phyloP scores from a whole-genome alignment of 1,284 basidiomycete genomes.

The Puccinia hordei region DNA sequence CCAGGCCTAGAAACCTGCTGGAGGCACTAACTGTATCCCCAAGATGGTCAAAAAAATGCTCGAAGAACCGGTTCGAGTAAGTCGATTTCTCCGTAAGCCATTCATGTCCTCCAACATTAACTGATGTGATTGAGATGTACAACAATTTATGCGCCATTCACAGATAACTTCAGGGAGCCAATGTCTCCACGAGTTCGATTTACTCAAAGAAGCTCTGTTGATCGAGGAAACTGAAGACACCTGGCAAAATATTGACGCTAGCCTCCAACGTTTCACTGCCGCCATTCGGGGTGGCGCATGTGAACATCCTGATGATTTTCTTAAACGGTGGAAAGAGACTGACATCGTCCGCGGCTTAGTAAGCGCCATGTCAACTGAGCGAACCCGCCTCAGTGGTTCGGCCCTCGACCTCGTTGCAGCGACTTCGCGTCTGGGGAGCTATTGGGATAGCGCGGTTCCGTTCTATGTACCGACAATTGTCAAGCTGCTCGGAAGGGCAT shows the following conservation, averaged over 20 bases:
- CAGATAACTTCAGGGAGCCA: slow-evolving; percentile 36
- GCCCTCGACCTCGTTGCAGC: slow-evolving; percentile 69
- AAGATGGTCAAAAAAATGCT: slow-evolving; percentile 31
- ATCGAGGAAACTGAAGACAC: slow-evolving; percentile 76
- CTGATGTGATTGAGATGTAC: neutral
- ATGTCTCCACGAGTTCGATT: slow-evolving; percentile 60
- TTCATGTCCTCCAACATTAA: neutral
- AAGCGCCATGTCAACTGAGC: slow-evolving; percentile 67
- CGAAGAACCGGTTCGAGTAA: slow-evolving; percentile 25
- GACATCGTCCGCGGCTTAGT: slow-evolving; percentile 39
- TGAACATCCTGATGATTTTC: slow-evolving; percentile 66
- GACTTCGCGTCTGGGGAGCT: slow-evolving; percentile 66
- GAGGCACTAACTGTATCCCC: neutral
- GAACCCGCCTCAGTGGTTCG: slow-evolving; percentile 72
- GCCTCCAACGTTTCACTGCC: slow-evolving; percentile 65
- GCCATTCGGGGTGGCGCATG: slow-evolving; percentile 67
- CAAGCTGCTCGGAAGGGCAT: slow-evolving; percentile 71
- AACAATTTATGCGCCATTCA: neutral
- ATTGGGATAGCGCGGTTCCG: slow-evolving; percentile 71
- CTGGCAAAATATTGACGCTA: slow-evolving; percentile 73
- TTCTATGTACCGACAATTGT: slow-evolving; percentile 72
- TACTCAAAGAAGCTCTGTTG: slow-evolving; percentile 62
- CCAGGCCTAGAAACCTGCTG: neutral
- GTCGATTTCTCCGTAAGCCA: neutral
- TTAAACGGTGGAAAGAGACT: slow-evolving; percentile 64